Conservation (phyloP, 2,329 filamentous ascomycete genomes). For the Thelonectria olida region DNA sequence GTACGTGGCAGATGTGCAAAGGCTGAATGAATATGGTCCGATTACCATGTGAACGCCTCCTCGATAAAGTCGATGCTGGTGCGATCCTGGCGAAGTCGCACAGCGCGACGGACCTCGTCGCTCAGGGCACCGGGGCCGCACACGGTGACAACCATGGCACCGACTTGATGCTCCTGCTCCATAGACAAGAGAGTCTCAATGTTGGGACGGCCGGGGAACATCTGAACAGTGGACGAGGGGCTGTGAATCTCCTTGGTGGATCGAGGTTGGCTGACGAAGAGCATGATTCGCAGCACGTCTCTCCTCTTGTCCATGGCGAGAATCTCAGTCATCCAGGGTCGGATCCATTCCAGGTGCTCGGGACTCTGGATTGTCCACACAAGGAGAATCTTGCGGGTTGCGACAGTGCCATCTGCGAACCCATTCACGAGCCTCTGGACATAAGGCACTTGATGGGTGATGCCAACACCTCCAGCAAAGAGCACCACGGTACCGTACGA, state of each 20-base stretch:
- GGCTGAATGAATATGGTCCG: neutral
- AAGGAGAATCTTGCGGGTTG: slow-evolving; percentile 75
- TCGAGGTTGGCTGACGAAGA: slow-evolving; percentile 79
- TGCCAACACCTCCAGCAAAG: slow-evolving; percentile 83
- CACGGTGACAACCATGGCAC: slow-evolving; percentile 77
- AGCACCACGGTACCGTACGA: slow-evolving; percentile 83
- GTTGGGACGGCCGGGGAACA: slow-evolving; percentile 84
- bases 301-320: slow-evolving; percentile 78
- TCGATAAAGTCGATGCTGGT: slow-evolving; percentile 81
- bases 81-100: slow-evolving; percentile 69
- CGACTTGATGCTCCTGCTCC: slow-evolving; percentile 79
- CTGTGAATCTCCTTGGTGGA: slow-evolving; percentile 85
- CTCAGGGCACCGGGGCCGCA: slow-evolving; percentile 79
- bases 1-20: neutral
- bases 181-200: slow-evolving; percentile 76
- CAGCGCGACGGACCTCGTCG: slow-evolving; percentile 77
- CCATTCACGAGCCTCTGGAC: slow-evolving; percentile 77
- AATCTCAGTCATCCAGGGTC: slow-evolving; percentile 85
- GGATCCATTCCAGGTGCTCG: slow-evolving; percentile 85
- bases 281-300: slow-evolving; percentile 78
- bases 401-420: slow-evolving; percentile 73
- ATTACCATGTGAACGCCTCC: slow-evolving; percentile 75
- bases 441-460: slow-evolving; percentile 82
- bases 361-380: slow-evolving; percentile 84
- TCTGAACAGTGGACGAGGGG: slow-evolving; percentile 80